Base-by-base conservation (phyloP, 2,329 filamentous ascomycete genomes). In the Aspergillus chevalieri region DNA sequence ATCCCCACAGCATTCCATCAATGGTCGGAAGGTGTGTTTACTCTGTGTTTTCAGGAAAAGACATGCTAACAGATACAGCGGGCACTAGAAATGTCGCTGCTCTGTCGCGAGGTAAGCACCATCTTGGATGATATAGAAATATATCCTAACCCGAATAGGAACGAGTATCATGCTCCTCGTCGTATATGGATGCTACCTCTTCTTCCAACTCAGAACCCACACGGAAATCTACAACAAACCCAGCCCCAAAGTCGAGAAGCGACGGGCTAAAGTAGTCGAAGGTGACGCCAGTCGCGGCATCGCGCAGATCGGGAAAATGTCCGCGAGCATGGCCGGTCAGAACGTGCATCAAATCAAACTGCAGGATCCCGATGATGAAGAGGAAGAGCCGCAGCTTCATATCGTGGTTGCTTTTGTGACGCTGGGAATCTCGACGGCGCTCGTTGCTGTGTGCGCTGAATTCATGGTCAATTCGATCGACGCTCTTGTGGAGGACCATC, bases 201-300 rank as follows among this genome's bases (percentile, higher is more conserved):
- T 88, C 69, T 96, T 96, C 76, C 92, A 96, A 69, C 83, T 97
- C 51, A 88, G 89, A 67, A 91, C 91, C 0, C 91, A 96, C 67
- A 78, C 79, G 21, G 75, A 75, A 7, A 84, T 95, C 65, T 96
- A 95, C 76, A 89, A 86, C 65, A 82, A 83, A 47, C 83, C 87
- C 30, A 87, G 85, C 56, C 78, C 87, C 59, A 95, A 95, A 68
- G 85, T 87, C 0, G 80, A 84, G 2, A 88, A 81, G 61, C 65
- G 69, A 38, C 53, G 52, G 22, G 70, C 68, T 42, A 73, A 75
- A 55, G 66, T 79, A 47, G 66, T 73, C 48, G 70, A 77, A 44
- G 78, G 80, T 14, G 74, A 77, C 8, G 71, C 75, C 7, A 65
- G 68, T 3, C 72, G 72, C 19, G 75, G 75, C 6, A 68, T 82